Percentiles rank a stretch among this genome's conserved stretches.
Evolutionary conservation across 2,329 filamentous ascomycete species (phyloP).

Genomic region (Didymella keratinophila): DNA sequence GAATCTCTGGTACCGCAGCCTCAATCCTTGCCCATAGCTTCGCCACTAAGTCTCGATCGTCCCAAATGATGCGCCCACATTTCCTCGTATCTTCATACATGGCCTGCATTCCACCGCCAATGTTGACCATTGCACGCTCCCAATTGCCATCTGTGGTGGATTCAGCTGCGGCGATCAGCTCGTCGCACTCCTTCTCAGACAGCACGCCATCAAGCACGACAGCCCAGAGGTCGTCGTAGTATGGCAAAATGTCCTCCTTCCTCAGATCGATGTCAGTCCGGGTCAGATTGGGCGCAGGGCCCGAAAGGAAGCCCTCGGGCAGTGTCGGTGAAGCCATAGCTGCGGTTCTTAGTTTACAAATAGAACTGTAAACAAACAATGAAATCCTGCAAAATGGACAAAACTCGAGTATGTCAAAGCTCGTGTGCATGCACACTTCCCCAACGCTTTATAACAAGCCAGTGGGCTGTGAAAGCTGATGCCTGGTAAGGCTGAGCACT

Average conservation of each 20-base stretch:
- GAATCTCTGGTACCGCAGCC: constrained; percentile 58
- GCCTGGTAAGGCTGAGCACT: constrained; percentile 25
- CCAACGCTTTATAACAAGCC: constrained; percentile 8
- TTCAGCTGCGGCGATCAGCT: constrained; percentile 42
- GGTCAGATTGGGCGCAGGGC: constrained; percentile 57
- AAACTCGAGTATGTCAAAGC: neutral
- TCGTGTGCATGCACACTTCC: neutral
- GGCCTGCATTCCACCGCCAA: constrained; percentile 68
- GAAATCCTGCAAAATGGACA: neutral
- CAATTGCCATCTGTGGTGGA: constrained; percentile 57
- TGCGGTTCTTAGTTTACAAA: constrained; percentile 9
- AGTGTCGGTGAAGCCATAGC: constrained; percentile 47
- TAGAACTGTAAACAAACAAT: neutral
- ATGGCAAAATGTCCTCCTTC: constrained; percentile 53
- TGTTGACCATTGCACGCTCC: constrained; percentile 73
- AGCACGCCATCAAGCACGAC: constrained; percentile 71
- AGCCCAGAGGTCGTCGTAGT: constrained; percentile 65
- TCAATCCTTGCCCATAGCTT: constrained; percentile 68
- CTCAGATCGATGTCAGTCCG: constrained; percentile 63
- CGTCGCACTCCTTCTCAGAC: constrained; percentile 67
- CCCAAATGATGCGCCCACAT: constrained; percentile 80
- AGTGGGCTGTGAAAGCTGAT: constrained; percentile 23
- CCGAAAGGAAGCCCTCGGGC: constrained; percentile 59
- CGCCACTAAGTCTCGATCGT: constrained; percentile 67
- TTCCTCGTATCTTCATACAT: constrained; percentile 67